phyloP scores from a whole-genome alignment of 148 eudicot genomes.

The Camellia granthamiana region DNA sequence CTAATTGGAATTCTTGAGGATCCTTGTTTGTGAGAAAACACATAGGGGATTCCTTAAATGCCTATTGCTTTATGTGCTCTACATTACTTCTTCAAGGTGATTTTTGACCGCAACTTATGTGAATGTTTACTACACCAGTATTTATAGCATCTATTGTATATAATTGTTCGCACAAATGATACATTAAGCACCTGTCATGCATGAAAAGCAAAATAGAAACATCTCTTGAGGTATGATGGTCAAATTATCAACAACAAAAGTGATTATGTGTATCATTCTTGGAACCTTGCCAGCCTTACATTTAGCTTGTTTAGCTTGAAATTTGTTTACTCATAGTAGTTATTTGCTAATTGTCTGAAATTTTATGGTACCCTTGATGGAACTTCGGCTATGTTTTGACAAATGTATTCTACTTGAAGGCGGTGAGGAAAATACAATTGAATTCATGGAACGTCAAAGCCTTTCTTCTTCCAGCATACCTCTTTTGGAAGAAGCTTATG shows the following conservation, averaged over 20 bases:
- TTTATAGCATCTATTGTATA: not conserved
- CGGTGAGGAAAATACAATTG: slow-evolving; percentile 86
- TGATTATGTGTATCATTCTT: not conserved
- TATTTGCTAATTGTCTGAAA: not conserved
- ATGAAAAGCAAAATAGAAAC: not conserved
- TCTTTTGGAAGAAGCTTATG: slow-evolving; percentile 81
- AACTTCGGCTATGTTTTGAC: slow-evolving; percentile 14
- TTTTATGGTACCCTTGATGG: not conserved
- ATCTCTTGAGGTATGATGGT: not conserved
- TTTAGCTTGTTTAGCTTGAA: slow-evolving; percentile 4
- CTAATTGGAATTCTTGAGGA: not conserved
- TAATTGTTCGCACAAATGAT: not conserved
- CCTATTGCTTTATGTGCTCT: not conserved
- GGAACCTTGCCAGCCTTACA: slow-evolving; percentile 3
- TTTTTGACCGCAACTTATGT: not conserved
- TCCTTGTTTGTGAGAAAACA: not conserved
- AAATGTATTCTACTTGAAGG: slow-evolving; percentile 37
- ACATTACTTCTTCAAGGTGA: not conserved
- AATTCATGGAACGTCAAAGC: slow-evolving; percentile 76
- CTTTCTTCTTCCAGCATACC: slow-evolving; percentile 60
- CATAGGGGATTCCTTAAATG: not conserved
- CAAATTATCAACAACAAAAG: not conserved
- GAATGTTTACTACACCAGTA: not conserved
- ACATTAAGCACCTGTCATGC: not conserved
- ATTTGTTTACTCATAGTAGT: not conserved